Evolutionary conservation across 108 stramenopile genomes (phyloP).

Genomic region (Fistulifera pelliculosa): DNA sequence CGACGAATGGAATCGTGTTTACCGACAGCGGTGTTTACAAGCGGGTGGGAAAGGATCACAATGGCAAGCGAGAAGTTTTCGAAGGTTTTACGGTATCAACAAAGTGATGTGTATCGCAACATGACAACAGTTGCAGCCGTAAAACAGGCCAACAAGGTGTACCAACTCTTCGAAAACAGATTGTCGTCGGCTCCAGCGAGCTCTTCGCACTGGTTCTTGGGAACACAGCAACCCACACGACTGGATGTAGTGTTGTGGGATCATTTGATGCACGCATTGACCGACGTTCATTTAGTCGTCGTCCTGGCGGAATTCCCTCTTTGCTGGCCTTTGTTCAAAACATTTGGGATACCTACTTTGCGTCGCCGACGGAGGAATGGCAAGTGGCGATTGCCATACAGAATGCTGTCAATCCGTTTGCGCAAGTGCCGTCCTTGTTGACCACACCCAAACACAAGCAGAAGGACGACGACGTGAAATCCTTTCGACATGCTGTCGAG

Average conservation of each 20-base stretch:
- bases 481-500: conserved; percentile 33
- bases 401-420: conserved; percentile 39
- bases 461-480: too few species aligned
- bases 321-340: conserved; percentile 48
- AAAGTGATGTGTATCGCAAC: conserved; percentile 3
- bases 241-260: conserved; percentile 59
- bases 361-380: conserved; percentile 11
- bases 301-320: conserved; percentile 42
- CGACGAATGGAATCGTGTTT: conserved; percentile 60
- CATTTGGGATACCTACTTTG: conserved; percentile 49
- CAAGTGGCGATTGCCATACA: conserved; percentile 35
- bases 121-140: conserved; percentile 31
- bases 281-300: conserved; percentile 57
- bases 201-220: conserved; percentile 29
- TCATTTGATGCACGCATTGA: conserved; percentile 59
- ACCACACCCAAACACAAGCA: conserved; percentile 1
- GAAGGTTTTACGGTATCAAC: not conserved
- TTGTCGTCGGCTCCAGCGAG: conserved; percentile 11
- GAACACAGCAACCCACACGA: conserved; percentile 31
- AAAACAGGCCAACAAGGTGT: conserved; percentile 38
- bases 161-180: conserved; percentile 33
- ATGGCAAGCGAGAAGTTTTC: not conserved
- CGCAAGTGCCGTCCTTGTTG: conserved; percentile 23
- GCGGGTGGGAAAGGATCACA: conserved; percentile 18
- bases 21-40: conserved; percentile 36